Percentiles rank a stretch among this genome's conserved stretches.
Evolutionary conservation across 768 basidiomycete species (phyloP).

Genomic region (Lepiota subincarnata): DNA sequence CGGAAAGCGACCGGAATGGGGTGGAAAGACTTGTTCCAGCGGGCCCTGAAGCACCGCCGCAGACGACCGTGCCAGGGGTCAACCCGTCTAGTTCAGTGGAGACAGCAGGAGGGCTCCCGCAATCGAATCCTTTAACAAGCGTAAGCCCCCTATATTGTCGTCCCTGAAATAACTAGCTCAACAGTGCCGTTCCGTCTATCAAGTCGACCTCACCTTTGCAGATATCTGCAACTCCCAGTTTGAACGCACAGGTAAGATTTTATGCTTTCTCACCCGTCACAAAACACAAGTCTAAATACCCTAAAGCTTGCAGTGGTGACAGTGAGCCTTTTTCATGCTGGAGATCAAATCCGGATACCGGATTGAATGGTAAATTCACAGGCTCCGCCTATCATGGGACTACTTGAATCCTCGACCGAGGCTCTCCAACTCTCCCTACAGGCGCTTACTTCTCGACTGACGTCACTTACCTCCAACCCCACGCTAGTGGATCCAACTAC

Average conservation of each 20-base stretch:
- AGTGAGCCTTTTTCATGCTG: neutral
- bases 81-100: neutral
- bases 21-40: conserved; percentile 39
- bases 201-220: neutral
- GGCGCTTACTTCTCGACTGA: conserved; percentile 47
- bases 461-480: conserved; percentile 34
- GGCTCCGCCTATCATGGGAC: neutral
- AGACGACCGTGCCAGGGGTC: neutral
- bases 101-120: neutral
- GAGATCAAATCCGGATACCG: no score
- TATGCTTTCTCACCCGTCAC: neutral
- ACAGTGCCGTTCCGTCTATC: neutral
- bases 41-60: neutral
- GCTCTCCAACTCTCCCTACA: conserved; percentile 53
- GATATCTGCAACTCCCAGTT: neutral
- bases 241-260: neutral
- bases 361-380: neutral
- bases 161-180: neutral
- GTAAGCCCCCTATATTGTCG: neutral
- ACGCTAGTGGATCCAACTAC: conserved; percentile 39
- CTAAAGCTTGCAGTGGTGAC: no score
- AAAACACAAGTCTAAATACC: neutral
- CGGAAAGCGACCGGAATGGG: conserved; percentile 49
- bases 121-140: neutral
- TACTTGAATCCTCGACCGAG: conserved; percentile 26